A percentile compares a stretch with the other conserved stretches of the same genome.
phyloP scores from a whole-genome alignment of 2,329 filamentous ascomycete species.

The Hirsutella thompsonii region DNA sequence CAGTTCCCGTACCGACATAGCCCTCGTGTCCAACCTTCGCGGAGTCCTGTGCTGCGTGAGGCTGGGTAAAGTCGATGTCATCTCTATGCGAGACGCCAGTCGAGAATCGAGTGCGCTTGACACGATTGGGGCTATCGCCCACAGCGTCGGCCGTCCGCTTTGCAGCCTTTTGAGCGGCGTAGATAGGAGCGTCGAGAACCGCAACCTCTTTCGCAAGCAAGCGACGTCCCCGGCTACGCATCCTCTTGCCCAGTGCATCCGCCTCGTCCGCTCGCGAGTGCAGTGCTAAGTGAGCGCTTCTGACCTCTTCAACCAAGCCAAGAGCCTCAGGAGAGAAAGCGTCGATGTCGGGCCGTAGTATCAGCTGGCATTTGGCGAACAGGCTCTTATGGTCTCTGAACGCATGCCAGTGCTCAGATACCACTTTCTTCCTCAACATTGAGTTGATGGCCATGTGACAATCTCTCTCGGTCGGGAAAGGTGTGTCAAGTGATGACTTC shows the following conservation, averaged over 20 bases:
- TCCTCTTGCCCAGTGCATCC: constrained; percentile 7
- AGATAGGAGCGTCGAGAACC: constrained; percentile 36
- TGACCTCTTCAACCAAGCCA: constrained; percentile 32
- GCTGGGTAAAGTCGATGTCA: not conserved
- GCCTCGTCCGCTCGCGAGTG: not conserved
- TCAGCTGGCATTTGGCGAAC: constrained; percentile 29
- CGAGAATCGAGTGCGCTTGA: constrained; percentile 5
- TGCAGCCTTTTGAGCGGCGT: constrained; percentile 24
- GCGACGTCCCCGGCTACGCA: constrained; percentile 18
- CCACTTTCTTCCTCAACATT: constrained; percentile 20
- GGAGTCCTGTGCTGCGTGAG: not conserved
- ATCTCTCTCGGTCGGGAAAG: constrained; percentile 25
- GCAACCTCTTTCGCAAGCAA: constrained; percentile 30
- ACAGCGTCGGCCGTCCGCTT: constrained; percentile 15
- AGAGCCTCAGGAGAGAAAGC: constrained; percentile 28
- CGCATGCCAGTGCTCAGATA: constrained; percentile 29
- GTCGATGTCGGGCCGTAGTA: constrained; percentile 28
- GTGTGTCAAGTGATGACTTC: constrained; percentile 23
- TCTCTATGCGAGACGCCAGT: not conserved
- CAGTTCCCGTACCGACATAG: not conserved
- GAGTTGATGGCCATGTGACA: constrained; percentile 24
- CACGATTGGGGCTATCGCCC: constrained; percentile 8
- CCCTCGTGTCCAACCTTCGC: not conserved
- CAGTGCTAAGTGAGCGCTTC: constrained; percentile 27
- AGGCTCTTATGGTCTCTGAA: constrained; percentile 27